A percentile compares a stretch with the other conserved stretches of the same genome.
Evolutionary conservation across 164 flowering plant genomes (phyloP).

Genomic region (Sedum album): DNA sequence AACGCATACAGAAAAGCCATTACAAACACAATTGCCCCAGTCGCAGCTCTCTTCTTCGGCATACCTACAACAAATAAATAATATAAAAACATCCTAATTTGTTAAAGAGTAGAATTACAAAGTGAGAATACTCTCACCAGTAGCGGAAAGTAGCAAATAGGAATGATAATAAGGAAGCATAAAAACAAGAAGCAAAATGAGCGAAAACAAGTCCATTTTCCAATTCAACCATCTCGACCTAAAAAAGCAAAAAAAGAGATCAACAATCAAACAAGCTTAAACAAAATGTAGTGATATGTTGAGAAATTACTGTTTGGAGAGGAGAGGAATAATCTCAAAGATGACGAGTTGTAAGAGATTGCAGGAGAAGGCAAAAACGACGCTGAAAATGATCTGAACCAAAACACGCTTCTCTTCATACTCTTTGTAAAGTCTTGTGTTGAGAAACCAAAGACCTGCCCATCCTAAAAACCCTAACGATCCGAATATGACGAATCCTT

Average conservation of each 20-base stretch:
- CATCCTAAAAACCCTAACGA: slow-evolving; percentile 67
- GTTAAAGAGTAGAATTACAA: background rate
- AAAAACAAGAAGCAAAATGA: slow-evolving; percentile 76
- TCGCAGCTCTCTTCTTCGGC: slow-evolving; percentile 78
- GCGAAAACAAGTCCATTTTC: slow-evolving; percentile 86
- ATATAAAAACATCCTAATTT: background rate
- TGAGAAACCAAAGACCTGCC: slow-evolving; percentile 89
- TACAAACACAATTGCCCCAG: slow-evolving; percentile 79
- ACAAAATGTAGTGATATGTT: background rate
- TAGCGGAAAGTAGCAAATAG: slow-evolving; percentile 78
- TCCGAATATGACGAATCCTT: slow-evolving; percentile 61
- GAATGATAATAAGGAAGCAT: slow-evolving; percentile 91
- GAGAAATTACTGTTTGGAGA: slow-evolving; percentile 63
- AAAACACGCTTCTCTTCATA: slow-evolving; percentile 88
- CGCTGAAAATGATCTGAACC: slow-evolving; percentile 93
- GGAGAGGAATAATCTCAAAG: slow-evolving; percentile 91
- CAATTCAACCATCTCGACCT: slow-evolving; percentile 97
- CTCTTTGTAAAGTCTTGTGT: slow-evolving; percentile 81
- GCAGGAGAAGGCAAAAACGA: slow-evolving; percentile 94
- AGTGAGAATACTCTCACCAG: slow-evolving; percentile 43
- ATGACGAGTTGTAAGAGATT: slow-evolving; percentile 90
- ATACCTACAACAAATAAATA: slow-evolving; percentile 39
- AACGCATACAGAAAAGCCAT: slow-evolving; percentile 87
- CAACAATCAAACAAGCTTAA: background rate
- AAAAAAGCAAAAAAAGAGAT: background rate